Conservation (phyloP, 2,329 filamentous ascomycete genomes). For the Phialophora verrucosa region DNA sequence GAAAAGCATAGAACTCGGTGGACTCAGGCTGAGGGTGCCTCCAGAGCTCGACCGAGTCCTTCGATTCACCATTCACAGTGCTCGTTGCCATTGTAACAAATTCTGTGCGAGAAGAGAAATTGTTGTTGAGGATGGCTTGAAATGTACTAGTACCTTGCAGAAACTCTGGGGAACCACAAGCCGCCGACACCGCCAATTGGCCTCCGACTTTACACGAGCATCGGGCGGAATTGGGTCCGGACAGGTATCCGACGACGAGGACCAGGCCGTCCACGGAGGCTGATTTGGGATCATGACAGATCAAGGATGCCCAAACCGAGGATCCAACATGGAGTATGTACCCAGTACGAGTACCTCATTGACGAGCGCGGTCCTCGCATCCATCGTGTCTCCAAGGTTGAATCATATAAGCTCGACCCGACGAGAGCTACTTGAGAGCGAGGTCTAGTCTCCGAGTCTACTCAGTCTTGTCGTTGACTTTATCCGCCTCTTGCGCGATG, state of each 20-base stretch:
- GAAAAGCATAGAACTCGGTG: conserved; percentile 75
- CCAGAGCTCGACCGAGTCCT: conserved; percentile 65
- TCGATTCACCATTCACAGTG: conserved; percentile 22
- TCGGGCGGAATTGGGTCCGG: conserved; percentile 1
- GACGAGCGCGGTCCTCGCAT: neutral
- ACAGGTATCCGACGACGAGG: neutral
- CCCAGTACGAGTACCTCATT: neutral
- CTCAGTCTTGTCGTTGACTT: neutral
- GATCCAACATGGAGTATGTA: neutral
- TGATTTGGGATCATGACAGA: neutral
- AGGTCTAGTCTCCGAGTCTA: neutral
- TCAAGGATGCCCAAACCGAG: neutral
- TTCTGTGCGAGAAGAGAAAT: conserved; percentile 5
- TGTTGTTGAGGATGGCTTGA: conserved; percentile 4
- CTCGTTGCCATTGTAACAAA: conserved; percentile 24
- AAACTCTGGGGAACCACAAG: conserved; percentile 3
- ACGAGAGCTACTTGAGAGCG: neutral
- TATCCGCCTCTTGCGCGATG: neutral
- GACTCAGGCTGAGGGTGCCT: conserved; percentile 68
- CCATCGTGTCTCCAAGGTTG: neutral
- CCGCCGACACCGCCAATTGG: conserved; percentile 3
- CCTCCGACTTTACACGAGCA: conserved; percentile 18
- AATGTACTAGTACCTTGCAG: conserved; percentile 14
- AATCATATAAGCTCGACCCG: neutral
- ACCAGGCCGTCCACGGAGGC: neutral